Base-by-base conservation (phyloP, 768 basidiomycete species). In the Lactifluus echinatus region DNA sequence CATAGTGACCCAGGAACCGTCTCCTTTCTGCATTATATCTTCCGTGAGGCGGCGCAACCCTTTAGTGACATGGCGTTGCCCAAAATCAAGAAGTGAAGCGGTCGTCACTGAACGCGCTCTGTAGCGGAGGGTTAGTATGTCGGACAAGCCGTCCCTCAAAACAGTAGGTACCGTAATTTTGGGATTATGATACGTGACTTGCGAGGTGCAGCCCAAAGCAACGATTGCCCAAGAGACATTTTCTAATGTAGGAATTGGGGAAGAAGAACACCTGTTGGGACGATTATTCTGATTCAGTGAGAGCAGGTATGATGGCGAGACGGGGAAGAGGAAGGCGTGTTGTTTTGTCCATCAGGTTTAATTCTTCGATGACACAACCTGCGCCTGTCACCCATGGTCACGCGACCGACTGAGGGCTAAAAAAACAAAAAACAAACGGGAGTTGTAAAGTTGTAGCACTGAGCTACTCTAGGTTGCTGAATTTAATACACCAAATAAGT, bases 1-100 rank as follows among this genome's bases (percentile, higher is more conserved):
- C 43, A 58, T 57, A 28, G 56, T 63, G 19, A 63, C 60, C 62
- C 59, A 63, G 1, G 60, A 58, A 19, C 62, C 62, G 39, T 62
- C 44, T 11, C 49, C 62, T 7, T 33, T 49, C 34, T 33, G 39
- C 2, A 62, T 51, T 0, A 63, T 50, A 2, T 63, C 60, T 42
- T 63, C 60, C 8, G 60, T 49, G 48, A 63, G 34, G 24, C 46
- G 60, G 5, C 10, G 36, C 15, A 62, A 0, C 8, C 62, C 62
- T 11, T 45, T 62, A 11, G 31, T 39, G 26, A 63, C 62, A 55
- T 63, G 60, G 2, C 45, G 55, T 24, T 55, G 51, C 6, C 43
- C 56, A 42, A 63, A 62, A 8, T 48, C 55, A 29, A 61, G 11
- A 31, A 56, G 33, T 24, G 49, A 29, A 8, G 37, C 45, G 28